Base-by-base conservation (phyloP, 768 basidiomycete genomes). In the Flagelloscypha sp. region DNA sequence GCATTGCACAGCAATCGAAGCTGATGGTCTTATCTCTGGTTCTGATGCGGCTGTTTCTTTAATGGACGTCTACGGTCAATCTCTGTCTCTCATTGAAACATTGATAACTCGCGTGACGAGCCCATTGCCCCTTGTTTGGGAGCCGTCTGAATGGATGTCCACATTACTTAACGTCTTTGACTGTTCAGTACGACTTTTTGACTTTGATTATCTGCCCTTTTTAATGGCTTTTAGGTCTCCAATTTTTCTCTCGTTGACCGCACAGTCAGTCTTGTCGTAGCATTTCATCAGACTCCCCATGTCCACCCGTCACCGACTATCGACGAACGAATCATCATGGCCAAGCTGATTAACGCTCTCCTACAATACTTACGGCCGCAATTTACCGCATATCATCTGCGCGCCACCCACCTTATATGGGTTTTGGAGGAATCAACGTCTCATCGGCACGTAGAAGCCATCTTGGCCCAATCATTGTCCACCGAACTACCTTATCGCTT, bases 381-480 rank as follows among this genome's bases (percentile, higher is more conserved):
- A 27, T 74, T 56, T 43, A 62, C 80, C 0, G 63, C 73, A 1
- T 93, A 88, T 52, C 92, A 97, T 54, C 70, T 76, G 33, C 82
- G 89, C 15, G 74, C 84, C 6, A 84, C 87, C 18, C 78, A 66
- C 47, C 61, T 95, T 20, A 68, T 97, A 12, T 97, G 94, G 92
- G 66, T 72, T 0, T 56, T 95, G 25, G 77, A 90, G 46, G 60
- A 43, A 37, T 49, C 71, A 11, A 65, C 75, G 20, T 52, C 63
- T 5, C 65, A 65, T 10, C 66, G 72, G 19, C 72, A 84, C 48
- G 74, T 93, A 7, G 87, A 93, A 49, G 76, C 85, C 4, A 79
- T 88, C 28, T 58, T 97, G 20, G 74, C 89, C 1, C 72, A 79
- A 38, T 72, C 70, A 11, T 71, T 98, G 63, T 72, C 79, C 6